Evolutionary conservation across 495 filamentous ascomycete genomes (phyloP).

Genomic region (Daldinia childiae): DNA sequence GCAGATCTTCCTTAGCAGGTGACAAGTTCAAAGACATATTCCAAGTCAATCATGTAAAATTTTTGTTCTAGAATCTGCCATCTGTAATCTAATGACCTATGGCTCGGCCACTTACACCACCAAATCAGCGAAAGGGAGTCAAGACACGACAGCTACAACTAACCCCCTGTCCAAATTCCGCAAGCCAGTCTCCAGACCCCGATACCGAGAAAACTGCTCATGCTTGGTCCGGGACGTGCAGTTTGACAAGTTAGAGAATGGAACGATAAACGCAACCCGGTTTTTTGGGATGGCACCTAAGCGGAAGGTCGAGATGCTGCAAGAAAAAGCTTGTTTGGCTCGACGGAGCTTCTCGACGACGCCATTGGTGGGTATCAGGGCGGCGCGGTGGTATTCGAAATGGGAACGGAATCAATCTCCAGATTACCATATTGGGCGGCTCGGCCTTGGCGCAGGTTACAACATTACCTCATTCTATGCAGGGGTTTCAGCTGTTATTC

Average conservation of each 20-base stretch:
- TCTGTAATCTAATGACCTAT: not conserved
- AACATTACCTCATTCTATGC: constrained; percentile 1
- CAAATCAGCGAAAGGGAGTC: not conserved
- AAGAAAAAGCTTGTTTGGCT: not conserved
- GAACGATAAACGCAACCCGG: not conserved
- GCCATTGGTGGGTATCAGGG: constrained; percentile 1
- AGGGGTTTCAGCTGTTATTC: constrained; percentile 7
- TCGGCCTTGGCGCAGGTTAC: constrained; percentile 1
- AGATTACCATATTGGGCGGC: constrained; percentile 11
- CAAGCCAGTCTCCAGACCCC: not conserved
- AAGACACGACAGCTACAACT: not conserved
- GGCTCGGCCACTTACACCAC: not conserved
- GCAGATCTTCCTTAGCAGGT: too few relatives aligned
- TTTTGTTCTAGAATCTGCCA: not conserved
- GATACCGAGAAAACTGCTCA: not conserved
- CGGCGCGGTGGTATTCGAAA: constrained; percentile 1
- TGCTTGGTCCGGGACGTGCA: not conserved
- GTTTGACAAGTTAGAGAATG: not conserved
- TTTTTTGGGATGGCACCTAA: not conserved
- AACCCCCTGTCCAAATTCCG: not conserved
- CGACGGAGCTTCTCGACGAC: not conserved
- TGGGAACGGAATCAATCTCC: constrained; percentile 13
- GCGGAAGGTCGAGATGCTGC: constrained; percentile 1
- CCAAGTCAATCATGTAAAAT: too few relatives aligned
- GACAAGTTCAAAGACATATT: too few relatives aligned